These are phyloP conservation scores for Magnolia sinica DNA, from an alignment of 164 flowering plant genomes.

Conservation along the genomic window DNA sequence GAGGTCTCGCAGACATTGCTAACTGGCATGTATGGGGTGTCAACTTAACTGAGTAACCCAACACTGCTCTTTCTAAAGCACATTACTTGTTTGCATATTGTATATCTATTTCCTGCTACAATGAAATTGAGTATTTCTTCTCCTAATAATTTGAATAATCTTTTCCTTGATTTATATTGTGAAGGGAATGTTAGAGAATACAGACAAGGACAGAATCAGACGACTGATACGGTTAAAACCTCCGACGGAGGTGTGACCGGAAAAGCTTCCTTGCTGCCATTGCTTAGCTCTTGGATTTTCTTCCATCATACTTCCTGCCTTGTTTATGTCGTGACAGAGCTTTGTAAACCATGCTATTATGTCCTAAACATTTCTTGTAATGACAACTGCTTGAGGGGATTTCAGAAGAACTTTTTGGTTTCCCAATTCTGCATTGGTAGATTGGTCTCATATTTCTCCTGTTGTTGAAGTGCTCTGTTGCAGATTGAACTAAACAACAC, in stretches of 20 bases:
- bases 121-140: not conserved
- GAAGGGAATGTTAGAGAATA: constrained; percentile 71
- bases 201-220: constrained; percentile 52
- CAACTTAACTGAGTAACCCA: no score
- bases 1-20: no score
- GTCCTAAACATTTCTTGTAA: not conserved
- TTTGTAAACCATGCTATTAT: not conserved
- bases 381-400: not conserved
- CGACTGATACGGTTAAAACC: constrained; percentile 51
- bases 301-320: not conserved
- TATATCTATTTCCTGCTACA: no score
- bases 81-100: not conserved
- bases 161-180: constrained; percentile 2
- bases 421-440: no score
- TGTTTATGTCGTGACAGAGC: not conserved
- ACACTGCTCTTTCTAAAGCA: no score
- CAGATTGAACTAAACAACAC: no score
- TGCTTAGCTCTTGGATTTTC: not conserved
- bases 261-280: not conserved
- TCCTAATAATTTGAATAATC: not conserved
- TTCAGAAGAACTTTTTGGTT: no score
- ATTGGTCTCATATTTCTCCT: no score
- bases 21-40: no score
- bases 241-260: constrained; percentile 43
- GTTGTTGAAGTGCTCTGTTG: no score